Base-by-base conservation (phyloP, 192 early-diverging fungal genomes). In the Umbelopsis ramanniana region DNA sequence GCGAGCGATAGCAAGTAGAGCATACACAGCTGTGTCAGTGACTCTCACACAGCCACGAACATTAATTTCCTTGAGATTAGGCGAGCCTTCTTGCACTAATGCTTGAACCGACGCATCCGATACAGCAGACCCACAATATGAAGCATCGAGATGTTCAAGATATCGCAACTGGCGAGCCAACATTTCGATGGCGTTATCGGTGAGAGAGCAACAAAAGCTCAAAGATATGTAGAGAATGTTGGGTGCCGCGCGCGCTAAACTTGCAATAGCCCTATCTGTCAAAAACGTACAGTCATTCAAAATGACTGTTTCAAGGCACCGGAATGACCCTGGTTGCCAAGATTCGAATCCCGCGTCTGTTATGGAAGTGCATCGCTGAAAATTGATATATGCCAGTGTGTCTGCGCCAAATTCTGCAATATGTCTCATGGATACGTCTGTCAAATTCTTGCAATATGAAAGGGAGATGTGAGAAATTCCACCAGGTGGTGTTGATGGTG, bases 401-500 rank as follows among this genome's bases (percentile, higher is more conserved):
- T 75, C 70, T 71, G 88, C 90, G 1, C 78, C 84, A 69, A 73
- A 79, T 8, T 75, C 67, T 0, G 72, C 73, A 0, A 84, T 40
- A 71, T 87, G 82, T 11, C 81, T 55, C 79, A 94, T 84, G 3
- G 87, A 80, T 68, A 71, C 74, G 69, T 90, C 88, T 0, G 86
- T 84, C n/a, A 94, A 66, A 66, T 88, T 90, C 78, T 94, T 94
- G 81, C 93, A 94, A 55, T 94, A 94, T 1, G 88, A 87, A 3
- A 94, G 45, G 0, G 80, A 81, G 11, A 94, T 37, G 2, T 72
- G 47, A 1, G 75, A 71, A n/a, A 86, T 29, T 38, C 76, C 74
- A 29, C 35, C 46, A 67, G 45, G 43, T 12, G 54, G 6, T 26
- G 17, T 50, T 17, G 57, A 37, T 63, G 57, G 17, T 11, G 57